phyloP scores from a whole-genome alignment of 202 grass and related monocot species.

The Miscanthus sacchariflorus region DNA sequence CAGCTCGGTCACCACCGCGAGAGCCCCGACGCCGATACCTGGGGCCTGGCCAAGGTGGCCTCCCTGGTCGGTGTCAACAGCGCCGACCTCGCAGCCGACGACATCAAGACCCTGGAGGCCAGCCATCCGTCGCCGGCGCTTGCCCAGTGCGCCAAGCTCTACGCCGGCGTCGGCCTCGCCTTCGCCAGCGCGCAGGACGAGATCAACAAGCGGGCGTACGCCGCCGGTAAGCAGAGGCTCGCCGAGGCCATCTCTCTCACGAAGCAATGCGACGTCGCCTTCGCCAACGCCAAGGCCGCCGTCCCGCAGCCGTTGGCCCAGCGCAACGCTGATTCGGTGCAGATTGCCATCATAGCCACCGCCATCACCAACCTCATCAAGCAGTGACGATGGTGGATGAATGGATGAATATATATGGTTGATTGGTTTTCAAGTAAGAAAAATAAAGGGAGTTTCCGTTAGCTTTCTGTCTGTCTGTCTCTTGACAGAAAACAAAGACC shows the following conservation, averaged over 20 bases:
- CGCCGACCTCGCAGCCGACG: background rate
- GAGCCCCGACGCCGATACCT: background rate
- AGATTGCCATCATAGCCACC: slow-evolving; percentile 19
- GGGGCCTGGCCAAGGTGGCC: background rate
- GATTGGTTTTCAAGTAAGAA: too few species aligned
- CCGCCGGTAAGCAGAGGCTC: slow-evolving; percentile 1
- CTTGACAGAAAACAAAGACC: too few species aligned
- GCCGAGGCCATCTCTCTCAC: background rate
- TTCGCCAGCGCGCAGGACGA: background rate
- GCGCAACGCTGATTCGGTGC: background rate
- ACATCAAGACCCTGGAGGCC: background rate
- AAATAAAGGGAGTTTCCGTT: too few species aligned
- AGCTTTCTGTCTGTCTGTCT: too few species aligned
- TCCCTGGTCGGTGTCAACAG: background rate
- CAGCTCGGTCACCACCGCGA: background rate
- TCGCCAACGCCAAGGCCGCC: background rate
- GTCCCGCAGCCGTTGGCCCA: slow-evolving; percentile 17
- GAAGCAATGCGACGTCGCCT: slow-evolving; percentile 2
- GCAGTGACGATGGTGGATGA: too few species aligned
- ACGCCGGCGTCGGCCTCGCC: background rate
- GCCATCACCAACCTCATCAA: slow-evolving; percentile 41
- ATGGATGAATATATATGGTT: too few species aligned
- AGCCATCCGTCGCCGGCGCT: background rate
- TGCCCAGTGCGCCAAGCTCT: background rate
- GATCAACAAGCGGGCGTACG: slow-evolving; percentile 2